A percentile compares a stretch with the other conserved stretches of the same genome.
Evolutionary conservation across 2,329 filamentous ascomycete species (phyloP).

Genomic region (Grosmannia clavigera): DNA sequence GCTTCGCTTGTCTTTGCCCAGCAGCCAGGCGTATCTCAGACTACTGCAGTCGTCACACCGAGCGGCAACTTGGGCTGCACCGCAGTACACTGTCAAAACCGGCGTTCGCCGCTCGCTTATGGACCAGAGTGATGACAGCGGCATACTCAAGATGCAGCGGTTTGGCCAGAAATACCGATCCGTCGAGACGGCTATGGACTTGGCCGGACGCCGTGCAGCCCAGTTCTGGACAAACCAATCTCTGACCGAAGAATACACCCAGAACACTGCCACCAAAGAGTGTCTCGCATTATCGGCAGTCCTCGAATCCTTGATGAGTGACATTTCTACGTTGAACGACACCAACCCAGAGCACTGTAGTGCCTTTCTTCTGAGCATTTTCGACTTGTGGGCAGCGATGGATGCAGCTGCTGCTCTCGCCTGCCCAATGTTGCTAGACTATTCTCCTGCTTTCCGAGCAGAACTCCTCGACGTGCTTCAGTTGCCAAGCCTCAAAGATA

Average conservation of each 20-base stretch:
- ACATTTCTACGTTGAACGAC: slow-evolving; percentile 20
- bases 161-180: neutral
- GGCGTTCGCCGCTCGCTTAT: neutral
- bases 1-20: slow-evolving; percentile 24
- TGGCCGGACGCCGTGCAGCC: neutral
- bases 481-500: slow-evolving; percentile 30
- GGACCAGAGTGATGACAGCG: neutral
- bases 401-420: slow-evolving; percentile 31
- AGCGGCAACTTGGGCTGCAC: neutral
- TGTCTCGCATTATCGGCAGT: neutral
- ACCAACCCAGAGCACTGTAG: slow-evolving; percentile 37
- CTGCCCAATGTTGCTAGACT: slow-evolving; percentile 37
- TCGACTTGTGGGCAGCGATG: slow-evolving; percentile 46
- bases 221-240: neutral
- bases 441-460: slow-evolving; percentile 36
- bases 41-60: slow-evolving; percentile 6
- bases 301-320: neutral
- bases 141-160: neutral
- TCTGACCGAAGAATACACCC: neutral
- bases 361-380: slow-evolving; percentile 35
- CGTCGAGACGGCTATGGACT: neutral
- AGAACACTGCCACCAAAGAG: neutral
- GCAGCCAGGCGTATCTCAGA: slow-evolving; percentile 25
- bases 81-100: neutral
- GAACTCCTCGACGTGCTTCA: slow-evolving; percentile 43